Evolutionary conservation across 805 yeast species (phyloP).

Genomic region (Saccharomycopsis fibuligera): DNA sequence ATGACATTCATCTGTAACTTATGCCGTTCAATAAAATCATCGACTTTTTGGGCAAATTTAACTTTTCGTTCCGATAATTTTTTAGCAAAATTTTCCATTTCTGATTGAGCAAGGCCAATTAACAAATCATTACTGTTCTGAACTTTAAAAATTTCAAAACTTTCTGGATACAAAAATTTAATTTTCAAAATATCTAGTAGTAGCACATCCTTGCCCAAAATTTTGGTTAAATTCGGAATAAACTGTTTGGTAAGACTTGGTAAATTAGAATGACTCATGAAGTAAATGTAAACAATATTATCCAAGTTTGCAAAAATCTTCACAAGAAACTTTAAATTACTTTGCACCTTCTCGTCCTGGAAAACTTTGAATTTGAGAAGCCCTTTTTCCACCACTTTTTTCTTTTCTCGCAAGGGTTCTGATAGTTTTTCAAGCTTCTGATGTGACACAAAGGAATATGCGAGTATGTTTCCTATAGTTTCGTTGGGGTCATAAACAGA

Average conservation of each 20-base stretch:
- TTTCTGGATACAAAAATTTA: constrained; percentile 6
- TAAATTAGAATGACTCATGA: constrained; percentile 3
- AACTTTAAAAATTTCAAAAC: constrained; percentile 6
- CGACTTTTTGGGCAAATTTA: not conserved
- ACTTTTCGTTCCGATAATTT: not conserved
- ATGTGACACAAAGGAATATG: no score
- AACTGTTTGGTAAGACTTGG: constrained; percentile 9
- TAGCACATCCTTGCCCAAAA: constrained; percentile 2
- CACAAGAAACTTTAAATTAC: not conserved
- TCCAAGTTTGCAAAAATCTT: constrained; percentile 11
- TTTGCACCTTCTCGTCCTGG: not conserved
- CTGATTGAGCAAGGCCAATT: constrained; percentile 3
- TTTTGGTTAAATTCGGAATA: constrained; percentile 5
- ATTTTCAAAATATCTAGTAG: constrained; percentile 11
- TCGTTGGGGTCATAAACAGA: no score
- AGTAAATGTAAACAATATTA: constrained; percentile 7
- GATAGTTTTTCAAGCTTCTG: not conserved
- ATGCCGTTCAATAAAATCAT: not conserved
- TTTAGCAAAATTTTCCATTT: constrained; percentile 5
- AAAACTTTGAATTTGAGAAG: not conserved
- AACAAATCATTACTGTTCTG: not conserved
- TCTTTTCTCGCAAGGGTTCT: not conserved
- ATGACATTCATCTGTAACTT: no score
- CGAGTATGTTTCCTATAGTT: constrained; percentile 1
- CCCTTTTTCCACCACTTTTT: not conserved